Conservation (phyloP, 257 asterid species). For the Nicotiana benthamiana region DNA sequence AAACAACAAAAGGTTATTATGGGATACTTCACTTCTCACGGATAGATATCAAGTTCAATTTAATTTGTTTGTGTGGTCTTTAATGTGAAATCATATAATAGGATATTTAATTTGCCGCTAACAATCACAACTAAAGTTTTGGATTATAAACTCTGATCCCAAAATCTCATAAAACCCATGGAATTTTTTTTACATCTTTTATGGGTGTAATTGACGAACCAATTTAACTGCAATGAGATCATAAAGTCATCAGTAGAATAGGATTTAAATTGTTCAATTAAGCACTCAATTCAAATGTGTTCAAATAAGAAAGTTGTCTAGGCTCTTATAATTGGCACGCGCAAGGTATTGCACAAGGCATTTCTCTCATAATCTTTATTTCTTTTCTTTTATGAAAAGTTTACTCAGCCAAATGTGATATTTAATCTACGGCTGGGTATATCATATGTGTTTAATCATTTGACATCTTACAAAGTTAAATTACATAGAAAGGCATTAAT, state of each 20-base stretch:
- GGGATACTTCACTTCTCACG: not conserved
- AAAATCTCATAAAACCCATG: not conserved
- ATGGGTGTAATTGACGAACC: not conserved
- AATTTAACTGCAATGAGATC: not conserved
- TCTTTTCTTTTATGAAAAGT: not conserved
- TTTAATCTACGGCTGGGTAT: not conserved
- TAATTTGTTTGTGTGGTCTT: not conserved
- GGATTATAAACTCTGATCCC: not conserved
- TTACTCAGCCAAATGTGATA: not conserved
- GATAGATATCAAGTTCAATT: not conserved
- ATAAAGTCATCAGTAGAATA: not conserved
- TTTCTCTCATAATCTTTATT: not conserved
- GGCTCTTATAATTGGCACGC: not conserved
- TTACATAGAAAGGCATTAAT: not conserved
- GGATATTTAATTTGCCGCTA: not conserved
- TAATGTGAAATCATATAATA: not conserved
- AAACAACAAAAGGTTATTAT: no score
- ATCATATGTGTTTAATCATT: no score
- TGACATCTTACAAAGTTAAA: no score
- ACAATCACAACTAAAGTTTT: not conserved
- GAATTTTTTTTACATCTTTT: no score
- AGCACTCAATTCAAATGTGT: not conserved
- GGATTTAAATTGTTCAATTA: not conserved
- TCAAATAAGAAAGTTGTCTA: not conserved
- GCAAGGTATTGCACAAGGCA: not conserved